Evolutionary conservation across 495 filamentous ascomycete genomes (phyloP), one percentile per base, ranked within the genome.

Genomic region (Aspergillus panamensis): DNA sequence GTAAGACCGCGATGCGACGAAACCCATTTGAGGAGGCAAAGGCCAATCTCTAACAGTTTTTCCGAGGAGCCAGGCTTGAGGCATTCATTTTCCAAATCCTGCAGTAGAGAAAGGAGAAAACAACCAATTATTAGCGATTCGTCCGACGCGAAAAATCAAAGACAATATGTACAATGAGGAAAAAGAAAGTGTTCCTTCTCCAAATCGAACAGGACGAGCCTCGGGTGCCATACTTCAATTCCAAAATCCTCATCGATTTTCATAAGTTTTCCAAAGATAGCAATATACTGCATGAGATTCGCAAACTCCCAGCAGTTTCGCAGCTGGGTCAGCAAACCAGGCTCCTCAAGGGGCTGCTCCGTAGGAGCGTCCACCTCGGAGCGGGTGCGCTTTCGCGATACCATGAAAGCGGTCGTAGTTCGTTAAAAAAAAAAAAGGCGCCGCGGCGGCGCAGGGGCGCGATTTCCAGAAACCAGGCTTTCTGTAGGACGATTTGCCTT

Each of bases 301-400:
- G 94, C 90, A 72, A 98, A 96, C 71, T 97, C 89, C 92, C 94
- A 97, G 76, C 86, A 87, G 69, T 89, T 94, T 48, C 93, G 80
- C 57, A 98, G 79, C 60, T 80, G 84, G 47, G 87, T 75, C 20
- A 96, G 79, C 53, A 85, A 60, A 49, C 73, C 75, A 45, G 69
- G 68, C 61, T 84, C 79, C 60, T 83, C 72, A 5, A 77, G 71
- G 50, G 70, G 62, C 59, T 81, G 64, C 60, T 75, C 70, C 66
- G 66, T 62, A 33, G 63, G 55, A 65, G 72, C 62, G 77, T 82
- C 84, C 72, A 82, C 83, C 73, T 92, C 88, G 69, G 82, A 84
- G 69, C 82, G 75, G 62, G 77, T 81, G 72, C 89, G 87, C 80
- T 92, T 93, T 78, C 88, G 78, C 72, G 79, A 73, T 65, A 69